Conservation (phyloP, 371 early-diverging fungal genomes). For the Apophysomyces sp. region DNA sequence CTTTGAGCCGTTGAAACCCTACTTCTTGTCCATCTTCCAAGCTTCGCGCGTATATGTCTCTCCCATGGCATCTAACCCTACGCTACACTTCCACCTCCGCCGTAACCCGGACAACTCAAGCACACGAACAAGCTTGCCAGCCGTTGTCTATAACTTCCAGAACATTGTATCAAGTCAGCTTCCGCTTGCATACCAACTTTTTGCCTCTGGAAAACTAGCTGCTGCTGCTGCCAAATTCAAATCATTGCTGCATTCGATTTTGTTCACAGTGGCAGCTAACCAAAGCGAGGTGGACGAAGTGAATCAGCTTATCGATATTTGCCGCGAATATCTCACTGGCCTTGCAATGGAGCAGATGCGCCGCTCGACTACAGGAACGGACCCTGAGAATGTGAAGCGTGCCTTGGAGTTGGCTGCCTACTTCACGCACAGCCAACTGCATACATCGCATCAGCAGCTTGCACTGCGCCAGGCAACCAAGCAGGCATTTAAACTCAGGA, state of each 20-base stretch:
- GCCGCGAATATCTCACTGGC: conserved; percentile 91
- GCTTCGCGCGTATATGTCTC: conserved; percentile 71
- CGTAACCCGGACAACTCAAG: conserved; percentile 61
- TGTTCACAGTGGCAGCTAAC: conserved; percentile 65
- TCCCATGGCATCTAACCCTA: conserved; percentile 58
- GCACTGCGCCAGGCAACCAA: conserved; percentile 84
- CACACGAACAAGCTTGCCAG: conserved; percentile 55
- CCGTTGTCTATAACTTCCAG: conserved; percentile 55
- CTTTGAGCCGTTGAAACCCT: conserved; percentile 87
- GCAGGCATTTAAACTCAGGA: conserved; percentile 76
- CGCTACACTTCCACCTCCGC: conserved; percentile 61
- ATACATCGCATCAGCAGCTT: conserved; percentile 83
- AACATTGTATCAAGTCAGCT: conserved; percentile 53
- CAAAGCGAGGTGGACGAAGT: conserved; percentile 72
- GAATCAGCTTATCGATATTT: conserved; percentile 72
- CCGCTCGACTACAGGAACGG: conserved; percentile 48
- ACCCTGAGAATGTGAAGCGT: conserved; percentile 62
- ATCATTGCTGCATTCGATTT: conserved; percentile 68
- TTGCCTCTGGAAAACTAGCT: conserved; percentile 73
- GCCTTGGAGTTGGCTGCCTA: conserved; percentile 90
- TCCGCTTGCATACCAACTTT: conserved; percentile 78
- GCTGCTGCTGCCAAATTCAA: conserved; percentile 78
- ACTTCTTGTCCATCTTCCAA: conserved; percentile 81
- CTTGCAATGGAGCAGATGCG: conserved; percentile 80
- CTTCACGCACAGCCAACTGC: conserved; percentile 91